Percentiles rank a stretch among this genome's conserved stretches.
Conservation (phyloP, 1,284 basidiomycete species). For the Trametes pubescens region DNA sequence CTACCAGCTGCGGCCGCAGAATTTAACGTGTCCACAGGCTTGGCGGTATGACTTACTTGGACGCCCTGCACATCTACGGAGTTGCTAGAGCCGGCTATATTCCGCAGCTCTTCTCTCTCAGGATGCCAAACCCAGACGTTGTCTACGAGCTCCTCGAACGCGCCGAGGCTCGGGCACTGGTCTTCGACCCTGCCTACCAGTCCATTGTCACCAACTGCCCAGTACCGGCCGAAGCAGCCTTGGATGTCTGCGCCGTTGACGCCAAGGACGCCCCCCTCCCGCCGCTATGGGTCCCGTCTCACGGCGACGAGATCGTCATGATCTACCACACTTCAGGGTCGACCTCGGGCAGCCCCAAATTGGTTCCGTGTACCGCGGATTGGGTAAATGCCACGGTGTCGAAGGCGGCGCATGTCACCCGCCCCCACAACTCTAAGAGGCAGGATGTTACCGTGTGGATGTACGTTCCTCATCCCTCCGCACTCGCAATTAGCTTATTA, state of each 20-base stretch:
- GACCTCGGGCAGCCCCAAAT: constrained; percentile 56
- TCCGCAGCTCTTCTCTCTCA: constrained; percentile 76
- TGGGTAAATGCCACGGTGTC: constrained; percentile 41
- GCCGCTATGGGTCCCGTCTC: constrained; percentile 39
- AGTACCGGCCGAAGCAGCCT: constrained; percentile 56
- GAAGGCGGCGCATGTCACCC: constrained; percentile 36
- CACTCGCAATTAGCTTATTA: constrained; percentile 7
- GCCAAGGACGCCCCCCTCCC: constrained; percentile 31
- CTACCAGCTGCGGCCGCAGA: constrained; percentile 10
- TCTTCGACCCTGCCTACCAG: constrained; percentile 61
- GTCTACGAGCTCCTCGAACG: constrained; percentile 69
- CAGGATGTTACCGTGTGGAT: constrained; percentile 63
- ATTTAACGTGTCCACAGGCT: constrained; percentile 53
- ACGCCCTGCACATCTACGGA: constrained; percentile 75
- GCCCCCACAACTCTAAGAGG: constrained; percentile 38
- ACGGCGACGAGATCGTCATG: constrained; percentile 54
- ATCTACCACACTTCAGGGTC: constrained; percentile 80
- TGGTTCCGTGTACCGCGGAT: constrained; percentile 40
- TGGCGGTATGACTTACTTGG: constrained; percentile 69
- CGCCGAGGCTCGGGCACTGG: constrained; percentile 64
- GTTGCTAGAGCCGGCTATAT: constrained; percentile 74
- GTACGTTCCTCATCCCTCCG: constrained; percentile 30
- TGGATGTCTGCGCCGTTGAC: constrained; percentile 44
- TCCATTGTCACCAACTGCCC: constrained; percentile 50
- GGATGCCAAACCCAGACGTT: constrained; percentile 72